Conservation (phyloP, 2,329 filamentous ascomycete genomes). For the Talaromyces sp. region DNA sequence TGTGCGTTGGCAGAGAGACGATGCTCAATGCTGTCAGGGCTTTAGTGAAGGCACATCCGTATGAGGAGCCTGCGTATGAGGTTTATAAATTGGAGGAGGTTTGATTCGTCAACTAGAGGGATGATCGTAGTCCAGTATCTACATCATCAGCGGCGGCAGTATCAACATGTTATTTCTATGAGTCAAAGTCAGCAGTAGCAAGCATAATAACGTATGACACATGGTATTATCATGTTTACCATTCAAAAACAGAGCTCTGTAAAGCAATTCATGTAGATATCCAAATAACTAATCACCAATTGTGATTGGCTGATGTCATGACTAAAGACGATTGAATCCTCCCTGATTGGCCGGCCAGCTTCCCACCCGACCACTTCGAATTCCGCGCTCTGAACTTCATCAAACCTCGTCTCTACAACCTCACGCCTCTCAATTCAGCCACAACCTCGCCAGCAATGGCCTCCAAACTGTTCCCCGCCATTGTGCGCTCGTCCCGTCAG, state of each 20-base stretch:
- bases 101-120: not conserved
- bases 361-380: conserved; percentile 18
- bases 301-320: conserved; percentile 14
- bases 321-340: conserved; percentile 27
- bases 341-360: conserved; percentile 34
- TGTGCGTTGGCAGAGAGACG: conserved; percentile 39
- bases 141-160: not conserved
- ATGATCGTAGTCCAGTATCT: not conserved
- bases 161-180: not conserved
- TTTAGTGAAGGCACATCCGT: conserved; percentile 44
- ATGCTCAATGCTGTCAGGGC: conserved; percentile 41
- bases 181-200: not conserved
- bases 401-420: not conserved
- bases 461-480: conserved; percentile 72
- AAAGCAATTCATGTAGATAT: not conserved
- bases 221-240: not conserved
- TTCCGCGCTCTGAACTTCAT: conserved; percentile 20
- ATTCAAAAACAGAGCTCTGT: not conserved
- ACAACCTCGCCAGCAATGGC: conserved; percentile 59
- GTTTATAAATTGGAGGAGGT: conserved; percentile 45
- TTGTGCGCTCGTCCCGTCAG: conserved; percentile 67
- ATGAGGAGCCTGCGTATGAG: conserved; percentile 46
- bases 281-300: not conserved
- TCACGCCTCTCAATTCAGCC: conserved; percentile 9
- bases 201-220: not conserved